Evolutionary conservation across 2,329 filamentous ascomycete genomes (phyloP), one percentile per base, ranked within the genome.

Genomic region (Chrysosporium queenslandicum): DNA sequence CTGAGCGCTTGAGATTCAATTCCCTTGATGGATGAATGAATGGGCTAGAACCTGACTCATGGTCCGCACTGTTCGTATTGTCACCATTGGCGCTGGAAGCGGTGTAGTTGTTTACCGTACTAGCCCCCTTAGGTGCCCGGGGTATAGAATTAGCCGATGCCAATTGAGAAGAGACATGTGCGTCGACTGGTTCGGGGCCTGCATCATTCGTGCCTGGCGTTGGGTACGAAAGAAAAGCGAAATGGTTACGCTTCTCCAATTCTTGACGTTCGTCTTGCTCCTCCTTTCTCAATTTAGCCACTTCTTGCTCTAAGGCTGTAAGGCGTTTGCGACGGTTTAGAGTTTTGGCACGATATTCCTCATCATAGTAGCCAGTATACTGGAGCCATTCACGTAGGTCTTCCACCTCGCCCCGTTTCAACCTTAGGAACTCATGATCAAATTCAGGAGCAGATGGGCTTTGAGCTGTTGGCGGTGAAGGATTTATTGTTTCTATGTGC

Each of bases 311-410:
- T 25, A 70, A 55, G 14, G 58, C 61, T 41, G 60, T 62, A 53
- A 68, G 58, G 30, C 56, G 32, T 61, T 61, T 54, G 37, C 40
- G 47, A 18, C 57, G 56, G 14, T 36, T 16, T 6, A 59, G 27
- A 9, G 36, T 52, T 25, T 63, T 65, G 37, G 56, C 57, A 56
- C 67, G 63, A 45, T 68, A 66, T n/a, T 53, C 52, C 36, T 50
- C 51, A 58, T 68, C 63, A 55, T 67, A 60, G 53, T 61, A 70
- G 2, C 63, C 61, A 23, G 66, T 68, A 20, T 66, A 58, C 11
- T 64, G 58, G 36, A 70, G 54, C 66, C 67, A 70, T 50, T 67
- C 63, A 57, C 59, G 62, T 29, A 70, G 52, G 50, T 68, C 63
- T 32, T 60, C 52, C 18, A 57, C 25, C 39, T 56, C 56, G 29